These are phyloP conservation scores for Hypsizygus marmoreus DNA, from an alignment of 768 basidiomycete genomes.

Conservation along the genomic window DNA sequence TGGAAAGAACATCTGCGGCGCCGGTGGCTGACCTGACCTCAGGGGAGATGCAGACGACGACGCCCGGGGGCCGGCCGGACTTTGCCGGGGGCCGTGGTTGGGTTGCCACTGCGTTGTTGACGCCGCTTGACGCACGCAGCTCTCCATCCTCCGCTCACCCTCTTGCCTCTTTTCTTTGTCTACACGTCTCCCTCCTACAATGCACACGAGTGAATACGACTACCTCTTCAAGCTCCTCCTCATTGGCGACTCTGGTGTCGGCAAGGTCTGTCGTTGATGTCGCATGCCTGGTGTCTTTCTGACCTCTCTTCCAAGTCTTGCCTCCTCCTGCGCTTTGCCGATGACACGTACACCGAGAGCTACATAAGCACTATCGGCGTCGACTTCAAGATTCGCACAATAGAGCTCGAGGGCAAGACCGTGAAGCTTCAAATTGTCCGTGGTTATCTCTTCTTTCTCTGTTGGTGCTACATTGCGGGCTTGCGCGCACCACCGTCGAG, in stretches of 20 bases:
- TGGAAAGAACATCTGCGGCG: no score
- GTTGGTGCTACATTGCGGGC: not conserved
- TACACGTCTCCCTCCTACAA: slow-evolving; percentile 34
- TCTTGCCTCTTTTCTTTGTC: no score
- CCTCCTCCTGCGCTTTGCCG: slow-evolving; percentile 87
- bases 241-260: slow-evolving; percentile 95
- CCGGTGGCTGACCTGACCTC: no score
- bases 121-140: slow-evolving; percentile 29
- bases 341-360: slow-evolving; percentile 97
- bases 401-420: slow-evolving; percentile 97
- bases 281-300: slow-evolving; percentile 22
- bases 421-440: slow-evolving; percentile 98
- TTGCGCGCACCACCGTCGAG: slow-evolving; percentile 1
- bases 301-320: slow-evolving; percentile 64
- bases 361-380: slow-evolving; percentile 98
- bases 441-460: slow-evolving; percentile 24
- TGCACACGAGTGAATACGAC: slow-evolving; percentile 95
- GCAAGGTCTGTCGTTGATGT: slow-evolving; percentile 60
- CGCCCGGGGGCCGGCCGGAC: slow-evolving; percentile 16
- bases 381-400: slow-evolving; percentile 98
- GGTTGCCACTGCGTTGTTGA: slow-evolving; percentile 34
- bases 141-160: no score
- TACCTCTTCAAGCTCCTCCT: slow-evolving; percentile 95
- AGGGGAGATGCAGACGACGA: no score
- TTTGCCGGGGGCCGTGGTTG: slow-evolving; percentile 6